Conservation (phyloP, 2,329 filamentous ascomycete genomes). For the Hawksworthiomyces lignivorus region DNA sequence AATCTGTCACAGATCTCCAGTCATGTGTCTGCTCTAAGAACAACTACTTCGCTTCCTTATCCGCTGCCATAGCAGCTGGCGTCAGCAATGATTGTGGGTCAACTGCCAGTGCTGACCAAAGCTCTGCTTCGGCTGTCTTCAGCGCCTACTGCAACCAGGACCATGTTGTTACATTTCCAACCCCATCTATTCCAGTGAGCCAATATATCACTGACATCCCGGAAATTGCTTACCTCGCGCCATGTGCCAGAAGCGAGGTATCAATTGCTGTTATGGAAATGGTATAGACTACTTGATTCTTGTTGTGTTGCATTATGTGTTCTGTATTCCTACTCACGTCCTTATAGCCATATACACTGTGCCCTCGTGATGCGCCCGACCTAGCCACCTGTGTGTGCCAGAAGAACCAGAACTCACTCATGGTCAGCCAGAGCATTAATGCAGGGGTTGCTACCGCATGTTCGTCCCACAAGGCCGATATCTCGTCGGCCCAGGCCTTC, state of each 20-base stretch:
- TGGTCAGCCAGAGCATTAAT: conserved; percentile 35
- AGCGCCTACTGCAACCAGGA: conserved; percentile 42
- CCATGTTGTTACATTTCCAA: conserved; percentile 29
- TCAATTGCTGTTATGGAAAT: conserved; percentile 31
- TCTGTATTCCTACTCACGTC: too few relatives aligned
- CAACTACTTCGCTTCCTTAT: conserved; percentile 31
- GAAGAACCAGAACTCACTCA: conserved; percentile 40
- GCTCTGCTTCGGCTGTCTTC: conserved; percentile 38
- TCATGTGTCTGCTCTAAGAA: conserved; percentile 46
- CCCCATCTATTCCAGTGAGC: conserved; percentile 34
- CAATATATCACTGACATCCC: conserved; percentile 44
- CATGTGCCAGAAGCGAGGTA: conserved; percentile 34
- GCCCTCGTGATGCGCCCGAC: conserved; percentile 20
- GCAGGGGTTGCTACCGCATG: conserved; percentile 36
- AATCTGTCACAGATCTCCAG: conserved; percentile 37
- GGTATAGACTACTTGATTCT: too few relatives aligned
- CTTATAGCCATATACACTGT: conserved; percentile 22
- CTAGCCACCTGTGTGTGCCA: conserved; percentile 44
- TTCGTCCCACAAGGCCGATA: conserved; percentile 36
- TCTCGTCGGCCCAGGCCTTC: conserved; percentile 41
- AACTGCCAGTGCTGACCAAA: conserved; percentile 38
- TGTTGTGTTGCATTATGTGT: too few relatives aligned
- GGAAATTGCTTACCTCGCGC: conserved; percentile 32
- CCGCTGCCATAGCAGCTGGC: conserved; percentile 29
- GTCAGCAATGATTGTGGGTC: conserved; percentile 36